phyloP scores from a whole-genome alignment of 1,139 yeast genomes.

The Taphrina wiesneri region DNA sequence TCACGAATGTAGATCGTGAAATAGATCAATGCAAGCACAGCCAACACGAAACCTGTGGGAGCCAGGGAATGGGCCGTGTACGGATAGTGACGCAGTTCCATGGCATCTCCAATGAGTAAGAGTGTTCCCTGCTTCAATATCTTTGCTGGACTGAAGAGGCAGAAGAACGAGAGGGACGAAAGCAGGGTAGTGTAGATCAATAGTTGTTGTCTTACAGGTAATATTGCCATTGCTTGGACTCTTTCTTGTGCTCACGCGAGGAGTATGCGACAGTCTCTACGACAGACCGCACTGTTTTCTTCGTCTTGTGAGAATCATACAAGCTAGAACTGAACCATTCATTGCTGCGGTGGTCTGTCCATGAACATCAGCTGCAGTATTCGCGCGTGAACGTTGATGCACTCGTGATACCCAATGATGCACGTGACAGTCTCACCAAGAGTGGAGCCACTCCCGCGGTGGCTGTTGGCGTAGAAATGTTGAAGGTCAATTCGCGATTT shows the following conservation, averaged over 20 bases:
- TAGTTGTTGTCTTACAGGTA: slow-evolving; percentile 8
- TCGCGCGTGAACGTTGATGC: too few relatives aligned
- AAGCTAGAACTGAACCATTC: too few relatives aligned
- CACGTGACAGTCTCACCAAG: neutral
- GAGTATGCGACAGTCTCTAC: too few relatives aligned
- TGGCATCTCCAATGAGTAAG: slow-evolving; percentile 17
- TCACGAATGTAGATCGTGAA: slow-evolving; percentile 18
- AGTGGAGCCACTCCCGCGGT: slow-evolving; percentile 7
- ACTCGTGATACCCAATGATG: too few relatives aligned
- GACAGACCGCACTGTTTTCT: too few relatives aligned
- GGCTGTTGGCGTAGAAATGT: neutral
- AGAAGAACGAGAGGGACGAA: slow-evolving; percentile 23
- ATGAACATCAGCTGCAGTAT: too few relatives aligned
- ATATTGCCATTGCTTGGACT: slow-evolving; percentile 9
- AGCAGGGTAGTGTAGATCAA: slow-evolving; percentile 26
- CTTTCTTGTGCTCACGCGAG: too few relatives aligned
- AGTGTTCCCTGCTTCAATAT: slow-evolving; percentile 29
- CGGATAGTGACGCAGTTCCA: slow-evolving; percentile 25
- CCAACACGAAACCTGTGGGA: slow-evolving; percentile 21
- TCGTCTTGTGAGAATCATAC: too few relatives aligned
- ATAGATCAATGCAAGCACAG: slow-evolving; percentile 14
- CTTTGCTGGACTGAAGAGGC: slow-evolving; percentile 15
- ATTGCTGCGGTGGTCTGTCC: too few relatives aligned
- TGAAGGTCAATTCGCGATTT: neutral
- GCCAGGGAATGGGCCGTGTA: slow-evolving; percentile 19